Evolutionary conservation across 176 grass and related monocot genomes (phyloP).

Genomic region (Carex littledalei): DNA sequence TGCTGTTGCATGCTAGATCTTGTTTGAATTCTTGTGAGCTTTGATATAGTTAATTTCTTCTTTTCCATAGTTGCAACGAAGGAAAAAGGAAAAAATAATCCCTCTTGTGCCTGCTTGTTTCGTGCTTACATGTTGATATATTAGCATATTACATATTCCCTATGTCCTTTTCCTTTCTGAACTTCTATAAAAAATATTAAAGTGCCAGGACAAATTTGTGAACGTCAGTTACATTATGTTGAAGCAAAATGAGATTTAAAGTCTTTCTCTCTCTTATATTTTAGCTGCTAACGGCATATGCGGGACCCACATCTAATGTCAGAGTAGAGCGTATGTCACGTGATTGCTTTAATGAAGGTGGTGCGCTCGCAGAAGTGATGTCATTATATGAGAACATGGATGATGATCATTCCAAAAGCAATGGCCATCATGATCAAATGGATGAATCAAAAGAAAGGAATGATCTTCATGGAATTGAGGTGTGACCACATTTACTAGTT

Average conservation of each 20-base stretch:
- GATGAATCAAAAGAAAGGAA: slow-evolving; percentile 32
- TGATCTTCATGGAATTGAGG: slow-evolving; percentile 60
- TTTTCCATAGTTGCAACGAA: neutral
- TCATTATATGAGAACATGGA: slow-evolving; percentile 62
- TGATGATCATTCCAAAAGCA: slow-evolving; percentile 20
- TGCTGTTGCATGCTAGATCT: neutral
- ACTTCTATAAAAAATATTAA: neutral
- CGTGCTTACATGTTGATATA: neutral
- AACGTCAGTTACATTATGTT: neutral
- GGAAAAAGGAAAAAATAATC: neutral
- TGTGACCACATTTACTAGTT: slow-evolving; percentile 10
- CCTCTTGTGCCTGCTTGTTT: neutral
- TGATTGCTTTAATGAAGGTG: slow-evolving; percentile 52
- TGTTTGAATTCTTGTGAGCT: neutral
- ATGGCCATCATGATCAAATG: slow-evolving; percentile 22
- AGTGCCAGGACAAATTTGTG: neutral
- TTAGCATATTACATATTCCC: neutral
- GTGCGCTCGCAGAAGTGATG: slow-evolving; percentile 66
- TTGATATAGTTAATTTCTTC: neutral
- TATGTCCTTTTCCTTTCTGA: neutral
- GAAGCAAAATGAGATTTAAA: neutral
- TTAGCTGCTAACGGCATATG: slow-evolving; percentile 70
- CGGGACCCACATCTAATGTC: slow-evolving; percentile 55
- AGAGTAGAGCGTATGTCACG: slow-evolving; percentile 48
- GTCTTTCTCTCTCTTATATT: neutral